phyloP scores from a whole-genome alignment of 2,329 filamentous ascomycete species.

The Rhynchosporium secalis region DNA sequence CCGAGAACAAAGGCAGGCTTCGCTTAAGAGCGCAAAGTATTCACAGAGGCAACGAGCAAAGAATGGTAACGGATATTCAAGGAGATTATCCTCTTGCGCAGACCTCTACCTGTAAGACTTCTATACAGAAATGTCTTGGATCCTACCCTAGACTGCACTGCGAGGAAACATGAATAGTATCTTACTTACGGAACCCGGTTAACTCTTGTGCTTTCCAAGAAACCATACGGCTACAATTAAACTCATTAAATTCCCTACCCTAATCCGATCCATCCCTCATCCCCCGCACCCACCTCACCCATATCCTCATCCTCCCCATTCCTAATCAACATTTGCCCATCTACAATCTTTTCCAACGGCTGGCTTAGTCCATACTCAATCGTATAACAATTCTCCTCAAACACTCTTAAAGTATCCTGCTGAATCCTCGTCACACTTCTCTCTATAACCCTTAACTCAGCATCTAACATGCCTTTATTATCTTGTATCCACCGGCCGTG shows the following conservation, averaged over 20 bases:
- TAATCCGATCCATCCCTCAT: slow-evolving; percentile 55
- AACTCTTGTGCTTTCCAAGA: not conserved
- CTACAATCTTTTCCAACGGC: slow-evolving; percentile 41
- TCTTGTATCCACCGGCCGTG: slow-evolving; percentile 86
- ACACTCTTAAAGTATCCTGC: slow-evolving; percentile 77
- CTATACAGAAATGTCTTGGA: not conserved
- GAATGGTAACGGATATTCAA: too few relatives aligned
- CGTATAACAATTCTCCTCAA: slow-evolving; percentile 86
- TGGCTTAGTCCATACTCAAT: slow-evolving; percentile 76
- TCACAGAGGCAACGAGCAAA: too few relatives aligned
- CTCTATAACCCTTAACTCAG: slow-evolving; percentile 81
- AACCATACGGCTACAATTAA: not conserved
- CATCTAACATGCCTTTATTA: slow-evolving; percentile 74
- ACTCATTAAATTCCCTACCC: slow-evolving; percentile 37
- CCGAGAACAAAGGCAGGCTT: too few relatives aligned
- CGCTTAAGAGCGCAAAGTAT: too few relatives aligned
- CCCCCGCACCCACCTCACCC: slow-evolving; percentile 41
- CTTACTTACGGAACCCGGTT: not conserved
- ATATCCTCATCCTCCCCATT: slow-evolving; percentile 40
- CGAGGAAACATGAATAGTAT: not conserved
- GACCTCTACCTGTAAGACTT: too few relatives aligned
- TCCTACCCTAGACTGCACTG: not conserved
- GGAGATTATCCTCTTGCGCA: too few relatives aligned
- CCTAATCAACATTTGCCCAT: slow-evolving; percentile 40
- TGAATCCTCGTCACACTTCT: slow-evolving; percentile 78